Base-by-base conservation (phyloP, 345 rosid genomes). In the Microcos paniculata region DNA sequence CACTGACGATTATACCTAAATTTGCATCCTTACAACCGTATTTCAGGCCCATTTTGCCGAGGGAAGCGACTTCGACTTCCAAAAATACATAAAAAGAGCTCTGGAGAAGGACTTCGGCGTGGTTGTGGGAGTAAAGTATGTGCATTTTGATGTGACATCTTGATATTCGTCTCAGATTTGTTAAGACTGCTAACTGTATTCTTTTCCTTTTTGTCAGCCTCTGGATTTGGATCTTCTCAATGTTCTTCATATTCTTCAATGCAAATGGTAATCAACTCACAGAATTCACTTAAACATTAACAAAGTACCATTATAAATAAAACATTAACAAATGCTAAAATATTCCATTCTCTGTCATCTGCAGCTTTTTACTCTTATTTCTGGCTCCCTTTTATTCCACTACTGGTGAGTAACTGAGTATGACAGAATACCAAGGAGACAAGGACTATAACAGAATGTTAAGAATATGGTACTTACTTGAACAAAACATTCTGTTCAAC, bases 311-410 rank as follows among this genome's bases (percentile, higher is more conserved):
- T 12, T 49, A 46, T 57, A 26, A 49, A 18, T 35, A 38, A 24
- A 38, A 35, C 6, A 7, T 45, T 67, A 30, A 46, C 14, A 3
- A n/a, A 18, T 61, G 55, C 69, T 69, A 52, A 76, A 31, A 62
- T 3, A 1, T 28, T 45, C 79, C 53, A 18, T 40, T n/a, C 49
- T 14, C 23, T 74, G 19, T 43, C 26, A 55, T 73, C 62, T 80
- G 58, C 90, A 94, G 98, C 40, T 15, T 83, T 94, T 73, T 58
- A 84, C 75, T 86, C 83, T 74, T 90, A 85, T 63, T 75, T 87
- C 3, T 94, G 97, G 98, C 90, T 94, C 42, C 98, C 98, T 35
- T 89, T 92, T 61, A 53, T 94, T 61, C 98, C 98, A 0, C 73
- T 92, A 38, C 82, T 85, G 84, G 97, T 94, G 81, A 89, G 92